Evolutionary conservation across 495 filamentous ascomycete species (phyloP).

Genomic region (Sordaria brevicollis): DNA sequence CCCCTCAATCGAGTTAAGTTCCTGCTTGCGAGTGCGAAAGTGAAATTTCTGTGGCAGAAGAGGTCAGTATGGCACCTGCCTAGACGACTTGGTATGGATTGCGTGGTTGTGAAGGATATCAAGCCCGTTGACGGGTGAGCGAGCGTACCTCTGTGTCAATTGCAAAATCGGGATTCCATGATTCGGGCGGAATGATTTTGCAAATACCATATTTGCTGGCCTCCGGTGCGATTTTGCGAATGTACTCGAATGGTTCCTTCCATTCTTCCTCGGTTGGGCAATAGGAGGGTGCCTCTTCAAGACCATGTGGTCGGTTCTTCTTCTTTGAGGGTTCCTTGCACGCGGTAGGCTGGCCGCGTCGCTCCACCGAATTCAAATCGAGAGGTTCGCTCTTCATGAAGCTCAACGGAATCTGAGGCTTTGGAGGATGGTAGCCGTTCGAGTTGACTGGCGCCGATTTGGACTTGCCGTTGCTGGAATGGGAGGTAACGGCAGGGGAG

Average conservation of each 20-base stretch:
- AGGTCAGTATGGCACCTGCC: slow-evolving; percentile 4
- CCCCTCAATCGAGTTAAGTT: slow-evolving; percentile 97
- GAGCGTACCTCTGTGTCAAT: slow-evolving; percentile 90
- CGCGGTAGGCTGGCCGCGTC: slow-evolving; percentile 67
- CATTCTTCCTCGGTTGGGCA: slow-evolving; percentile 88
- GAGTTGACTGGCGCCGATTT: slow-evolving; percentile 35
- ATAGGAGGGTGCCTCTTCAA: slow-evolving; percentile 88
- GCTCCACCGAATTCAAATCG: slow-evolving; percentile 84
- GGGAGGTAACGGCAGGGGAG: slow-evolving; percentile 33
- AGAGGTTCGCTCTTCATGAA: slow-evolving; percentile 49
- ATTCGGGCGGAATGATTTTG: slow-evolving; percentile 88
- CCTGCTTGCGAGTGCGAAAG: slow-evolving; percentile 92
- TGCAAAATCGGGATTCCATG: slow-evolving; percentile 89
- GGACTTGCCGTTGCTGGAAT: slow-evolving; percentile 28
- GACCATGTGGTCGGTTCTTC: slow-evolving; percentile 64
- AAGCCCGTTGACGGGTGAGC: neutral
- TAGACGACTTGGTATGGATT: neutral
- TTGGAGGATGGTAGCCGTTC: slow-evolving; percentile 43
- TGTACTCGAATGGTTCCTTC: slow-evolving; percentile 85
- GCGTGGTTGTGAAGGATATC: neutral
- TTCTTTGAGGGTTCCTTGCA: slow-evolving; percentile 66
- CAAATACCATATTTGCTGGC: slow-evolving; percentile 80
- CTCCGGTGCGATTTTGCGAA: slow-evolving; percentile 78
- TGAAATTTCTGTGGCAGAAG: slow-evolving; percentile 67
- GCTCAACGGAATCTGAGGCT: slow-evolving; percentile 39